phyloP scores from a whole-genome alignment of 106 monocot species.

The Hemerocallis citrina region DNA sequence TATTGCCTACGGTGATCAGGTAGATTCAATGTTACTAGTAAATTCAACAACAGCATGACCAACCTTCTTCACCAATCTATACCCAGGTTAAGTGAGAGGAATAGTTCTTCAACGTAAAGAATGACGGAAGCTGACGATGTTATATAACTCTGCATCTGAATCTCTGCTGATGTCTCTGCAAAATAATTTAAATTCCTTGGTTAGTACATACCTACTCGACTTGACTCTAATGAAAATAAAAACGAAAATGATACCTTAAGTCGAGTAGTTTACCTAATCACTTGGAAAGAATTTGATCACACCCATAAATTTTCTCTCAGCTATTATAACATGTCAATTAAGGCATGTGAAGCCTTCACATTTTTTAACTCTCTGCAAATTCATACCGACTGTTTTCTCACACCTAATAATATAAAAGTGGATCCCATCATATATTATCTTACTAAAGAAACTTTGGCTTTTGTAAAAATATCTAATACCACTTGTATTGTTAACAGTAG shows the following conservation, averaged over 20 bases:
- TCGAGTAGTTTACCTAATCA: neutral
- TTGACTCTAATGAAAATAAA: neutral
- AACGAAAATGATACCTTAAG: neutral
- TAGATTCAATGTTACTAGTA: neutral
- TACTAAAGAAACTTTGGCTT: no score
- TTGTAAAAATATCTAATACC: no score
- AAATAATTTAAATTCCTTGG: neutral
- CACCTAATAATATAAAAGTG: no score
- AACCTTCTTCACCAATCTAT: slow-evolving; percentile 71
- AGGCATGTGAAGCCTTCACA: no score
- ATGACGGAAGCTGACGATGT: slow-evolving; percentile 50
- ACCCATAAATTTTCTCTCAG: neutral
- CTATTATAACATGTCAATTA: no score
- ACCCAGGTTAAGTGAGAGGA: slow-evolving; percentile 43
- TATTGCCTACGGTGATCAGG: neutral
- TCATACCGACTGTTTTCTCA: no score
- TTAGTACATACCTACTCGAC: neutral
- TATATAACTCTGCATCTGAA: slow-evolving; percentile 72
- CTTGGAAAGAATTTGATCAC: neutral
- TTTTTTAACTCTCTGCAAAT: no score
- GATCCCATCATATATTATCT: no score
- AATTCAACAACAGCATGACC: neutral
- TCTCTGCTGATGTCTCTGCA: slow-evolving; percentile 61
- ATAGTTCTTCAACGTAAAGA: slow-evolving; percentile 61
- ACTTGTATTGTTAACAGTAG: no score